phyloP scores from a whole-genome alignment of 2,329 filamentous ascomycete genomes.

The Alternaria sp. region DNA sequence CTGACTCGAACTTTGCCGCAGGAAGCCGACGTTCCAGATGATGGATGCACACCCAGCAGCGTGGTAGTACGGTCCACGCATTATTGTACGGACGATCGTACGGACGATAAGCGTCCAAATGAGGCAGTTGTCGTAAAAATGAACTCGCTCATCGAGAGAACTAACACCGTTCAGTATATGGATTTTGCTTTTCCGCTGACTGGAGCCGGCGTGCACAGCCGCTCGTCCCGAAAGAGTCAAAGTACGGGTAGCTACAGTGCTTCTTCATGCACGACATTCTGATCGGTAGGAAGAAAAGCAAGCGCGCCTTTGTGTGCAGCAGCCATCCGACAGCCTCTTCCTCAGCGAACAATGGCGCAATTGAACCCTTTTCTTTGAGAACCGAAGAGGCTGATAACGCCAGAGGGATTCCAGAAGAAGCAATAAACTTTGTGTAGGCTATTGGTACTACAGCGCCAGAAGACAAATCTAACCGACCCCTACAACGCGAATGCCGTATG shows the following conservation, averaged over 20 bases:
- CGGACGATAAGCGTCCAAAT: background rate
- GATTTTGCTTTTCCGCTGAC: background rate
- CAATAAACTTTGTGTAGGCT: background rate
- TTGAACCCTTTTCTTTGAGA: background rate
- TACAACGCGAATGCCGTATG: background rate
- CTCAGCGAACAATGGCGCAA: background rate
- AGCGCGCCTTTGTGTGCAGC: background rate
- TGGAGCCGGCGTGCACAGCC: background rate
- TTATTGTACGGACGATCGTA: background rate
- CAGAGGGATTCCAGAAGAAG: background rate
- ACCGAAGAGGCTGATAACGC: background rate
- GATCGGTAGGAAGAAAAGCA: slow-evolving; percentile 1
- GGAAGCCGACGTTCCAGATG: background rate
- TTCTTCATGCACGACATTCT: slow-evolving; percentile 4
- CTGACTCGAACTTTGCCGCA: slow-evolving; percentile 6
- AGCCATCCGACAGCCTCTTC: background rate
- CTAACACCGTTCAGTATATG: background rate
- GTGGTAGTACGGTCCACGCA: background rate
- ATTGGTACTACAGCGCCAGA: background rate
- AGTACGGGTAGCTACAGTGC: slow-evolving; percentile 5
- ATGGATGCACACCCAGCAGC: slow-evolving; percentile 5
- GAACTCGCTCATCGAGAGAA: background rate
- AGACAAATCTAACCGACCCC: background rate
- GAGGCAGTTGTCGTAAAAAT: background rate
- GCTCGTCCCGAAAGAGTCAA: background rate